Evolutionary conservation across 2,329 filamentous ascomycete genomes (phyloP).

Genomic region (Aspergillus puulaauensis): DNA sequence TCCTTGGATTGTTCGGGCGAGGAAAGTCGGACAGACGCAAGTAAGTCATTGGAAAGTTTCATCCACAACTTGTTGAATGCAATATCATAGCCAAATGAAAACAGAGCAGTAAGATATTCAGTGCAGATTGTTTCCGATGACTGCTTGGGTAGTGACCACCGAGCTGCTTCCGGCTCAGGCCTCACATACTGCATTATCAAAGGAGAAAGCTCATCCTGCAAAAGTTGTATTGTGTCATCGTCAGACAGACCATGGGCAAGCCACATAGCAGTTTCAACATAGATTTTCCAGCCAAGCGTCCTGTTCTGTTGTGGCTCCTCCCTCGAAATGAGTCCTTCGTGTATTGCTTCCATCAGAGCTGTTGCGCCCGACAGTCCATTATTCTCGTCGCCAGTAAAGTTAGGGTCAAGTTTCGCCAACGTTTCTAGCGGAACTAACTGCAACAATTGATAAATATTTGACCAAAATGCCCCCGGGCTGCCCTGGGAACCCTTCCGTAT

Average conservation of each 20-base stretch:
- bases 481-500: conserved; percentile 81
- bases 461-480: conserved; percentile 73
- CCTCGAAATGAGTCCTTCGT: conserved; percentile 68
- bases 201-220: conserved; percentile 51
- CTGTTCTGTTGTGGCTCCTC: conserved; percentile 73
- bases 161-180: conserved; percentile 43
- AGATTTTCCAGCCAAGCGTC: conserved; percentile 70
- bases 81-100: conserved; percentile 43
- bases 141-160: conserved; percentile 52
- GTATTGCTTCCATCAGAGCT: conserved; percentile 65
- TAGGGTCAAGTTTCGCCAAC: conserved; percentile 27
- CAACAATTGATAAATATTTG: conserved; percentile 63
- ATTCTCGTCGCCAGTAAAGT: conserved; percentile 21
- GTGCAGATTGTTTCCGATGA: conserved; percentile 39
- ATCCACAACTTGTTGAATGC: conserved; percentile 62
- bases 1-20: conserved; percentile 80
- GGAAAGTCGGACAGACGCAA: conserved; percentile 68
- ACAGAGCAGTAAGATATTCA: conserved; percentile 39
- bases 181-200: conserved; percentile 55
- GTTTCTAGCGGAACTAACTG: conserved; percentile 54
- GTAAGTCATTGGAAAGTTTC: conserved; percentile 60
- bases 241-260: conserved; percentile 51
- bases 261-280: conserved; percentile 63
- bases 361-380: conserved; percentile 52
- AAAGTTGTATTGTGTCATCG: conserved; percentile 48